phyloP scores from a whole-genome alignment of 202 grass and related monocot species.

The Bolboschoenoplectus hybrid region DNA sequence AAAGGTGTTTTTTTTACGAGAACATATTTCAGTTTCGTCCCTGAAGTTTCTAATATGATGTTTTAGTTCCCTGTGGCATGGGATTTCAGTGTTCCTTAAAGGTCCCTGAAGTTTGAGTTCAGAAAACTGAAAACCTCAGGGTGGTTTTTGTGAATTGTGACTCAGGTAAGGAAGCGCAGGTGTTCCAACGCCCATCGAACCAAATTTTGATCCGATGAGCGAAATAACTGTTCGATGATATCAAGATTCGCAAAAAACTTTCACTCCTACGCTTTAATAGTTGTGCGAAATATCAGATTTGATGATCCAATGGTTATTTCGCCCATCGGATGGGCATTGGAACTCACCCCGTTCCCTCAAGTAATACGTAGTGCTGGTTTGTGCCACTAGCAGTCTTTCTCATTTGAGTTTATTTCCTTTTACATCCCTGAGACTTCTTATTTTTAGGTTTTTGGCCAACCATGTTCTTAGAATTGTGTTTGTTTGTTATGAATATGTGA shows the following conservation, averaged over 20 bases:
- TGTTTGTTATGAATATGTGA: background rate
- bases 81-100: background rate
- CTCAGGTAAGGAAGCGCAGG: background rate
- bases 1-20: background rate
- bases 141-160: slow-evolving; percentile 3
- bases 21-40: slow-evolving; percentile 31
- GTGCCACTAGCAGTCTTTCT: background rate
- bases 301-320: no score
- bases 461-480: background rate
- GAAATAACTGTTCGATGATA: no score
- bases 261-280: no score
- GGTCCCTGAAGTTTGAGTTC: background rate
- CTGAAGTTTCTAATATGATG: slow-evolving; percentile 29
- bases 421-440: background rate
- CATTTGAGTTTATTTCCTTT: background rate
- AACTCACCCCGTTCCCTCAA: background rate
- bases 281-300: no score
- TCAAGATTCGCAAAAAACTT: no score
- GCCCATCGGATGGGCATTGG: no score
- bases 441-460: background rate
- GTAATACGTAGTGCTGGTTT: background rate
- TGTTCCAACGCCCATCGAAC: no score
- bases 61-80: background rate
- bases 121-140: background rate
- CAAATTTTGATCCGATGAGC: no score